Conservation (phyloP, 2,329 filamentous ascomycete species). For the Nemania sp. region DNA sequence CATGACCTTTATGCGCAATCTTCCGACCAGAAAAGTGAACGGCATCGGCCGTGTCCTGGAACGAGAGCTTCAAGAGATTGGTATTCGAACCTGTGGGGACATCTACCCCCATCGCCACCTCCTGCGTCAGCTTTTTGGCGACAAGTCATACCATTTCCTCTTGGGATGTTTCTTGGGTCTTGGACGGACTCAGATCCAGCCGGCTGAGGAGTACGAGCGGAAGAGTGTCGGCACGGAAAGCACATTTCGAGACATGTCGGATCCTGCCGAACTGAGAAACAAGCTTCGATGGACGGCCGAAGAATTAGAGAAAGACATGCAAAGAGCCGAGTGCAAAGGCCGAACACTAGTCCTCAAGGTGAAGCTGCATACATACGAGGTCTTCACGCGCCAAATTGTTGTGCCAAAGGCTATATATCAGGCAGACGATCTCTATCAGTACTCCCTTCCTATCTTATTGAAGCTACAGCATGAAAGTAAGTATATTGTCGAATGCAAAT, state of each 20-base stretch:
- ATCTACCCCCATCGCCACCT: constrained; percentile 77
- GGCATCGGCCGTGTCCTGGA: constrained; percentile 94
- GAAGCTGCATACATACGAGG: constrained; percentile 92
- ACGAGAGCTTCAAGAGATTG: constrained; percentile 84
- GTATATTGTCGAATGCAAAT: not conserved
- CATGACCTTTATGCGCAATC: constrained; percentile 79
- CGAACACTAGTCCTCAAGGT: constrained; percentile 90
- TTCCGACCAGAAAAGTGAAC: constrained; percentile 90
- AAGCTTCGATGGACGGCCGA: constrained; percentile 82
- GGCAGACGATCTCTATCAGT: constrained; percentile 83
- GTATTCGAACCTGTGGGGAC: constrained; percentile 85
- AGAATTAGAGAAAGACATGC: constrained; percentile 84
- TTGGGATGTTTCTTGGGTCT: constrained; percentile 83
- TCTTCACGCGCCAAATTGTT: constrained; percentile 79
- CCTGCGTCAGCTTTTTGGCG: constrained; percentile 78
- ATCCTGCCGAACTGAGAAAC: constrained; percentile 67
- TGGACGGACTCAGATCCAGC: constrained; percentile 81
- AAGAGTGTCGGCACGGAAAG: constrained; percentile 94
- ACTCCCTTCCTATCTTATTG: constrained; percentile 76
- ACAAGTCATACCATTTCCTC: constrained; percentile 88
- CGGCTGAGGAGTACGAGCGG: constrained; percentile 84
- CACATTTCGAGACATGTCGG: constrained; percentile 81
- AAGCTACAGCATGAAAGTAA: constrained; percentile 77
- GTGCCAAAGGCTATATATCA: constrained; percentile 71
- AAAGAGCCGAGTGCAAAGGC: constrained; percentile 79